Evolutionary conservation across 106 monocot genomes (phyloP), one percentile per base, ranked within the genome.

Genomic region (Acorus gramineus): DNA sequence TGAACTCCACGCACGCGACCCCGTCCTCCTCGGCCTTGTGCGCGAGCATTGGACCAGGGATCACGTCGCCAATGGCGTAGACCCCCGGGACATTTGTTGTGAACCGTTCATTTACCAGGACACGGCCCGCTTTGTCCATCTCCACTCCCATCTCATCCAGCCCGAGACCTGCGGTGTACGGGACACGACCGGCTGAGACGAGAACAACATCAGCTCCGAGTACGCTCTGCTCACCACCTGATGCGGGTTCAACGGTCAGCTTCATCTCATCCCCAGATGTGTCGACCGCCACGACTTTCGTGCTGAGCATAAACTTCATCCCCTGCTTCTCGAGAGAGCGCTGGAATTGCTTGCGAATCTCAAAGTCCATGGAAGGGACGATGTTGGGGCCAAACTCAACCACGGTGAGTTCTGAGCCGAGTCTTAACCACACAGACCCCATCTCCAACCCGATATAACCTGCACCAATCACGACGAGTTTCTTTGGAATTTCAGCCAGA

Each of bases 51-150:
- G 57, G 57, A 5, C n/a, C 13, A 1, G 6, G 9, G 13, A 57
- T 12, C 5, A 57, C 57, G n/a, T 57, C 57, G 57, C 57, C 57
- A 11, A 57, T 57, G n/a, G 57, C 6, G 57, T 57, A 57, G 13
- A 57, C 57, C n/a, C 13, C 13, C 9, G 57, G 57, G n/a, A n/a
- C 57, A 11, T 5, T 14, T 8, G 57, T 57, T 5, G 5, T 8
- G n/a, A 6, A n/a, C n/a, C 13, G 13, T 9, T 57, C n/a, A 12
- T 57, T 14, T 4, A 57, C n/a, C 9, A 4, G 0, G 57, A 57
- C 13, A 12, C 13, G 13, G 57, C 57, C 57, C n/a, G 28, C 28
- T 1, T 28, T 12, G 57, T 4, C 13, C 57, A 57, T 4, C 57
- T 57, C 13, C 57, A 14, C 57, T 5, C 8, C 57, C 1, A 12